Percentiles rank a stretch among this genome's conserved stretches.
phyloP scores from a whole-genome alignment of 1,284 basidiomycete genomes.

The Cryptococcus maquisensis region DNA sequence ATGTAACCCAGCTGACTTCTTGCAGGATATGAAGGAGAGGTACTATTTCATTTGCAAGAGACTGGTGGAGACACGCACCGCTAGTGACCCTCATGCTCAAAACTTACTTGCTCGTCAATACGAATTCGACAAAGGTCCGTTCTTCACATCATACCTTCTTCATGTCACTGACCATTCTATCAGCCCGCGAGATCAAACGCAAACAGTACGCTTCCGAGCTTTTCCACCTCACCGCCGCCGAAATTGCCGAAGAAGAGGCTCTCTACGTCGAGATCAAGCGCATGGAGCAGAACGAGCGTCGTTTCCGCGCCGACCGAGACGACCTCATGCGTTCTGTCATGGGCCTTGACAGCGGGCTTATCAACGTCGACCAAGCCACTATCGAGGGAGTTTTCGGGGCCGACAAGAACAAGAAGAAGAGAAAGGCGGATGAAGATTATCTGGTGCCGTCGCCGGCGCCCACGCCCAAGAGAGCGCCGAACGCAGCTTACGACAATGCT shows the following conservation, averaged over 20 bases:
- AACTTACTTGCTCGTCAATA: slow-evolving; percentile 65
- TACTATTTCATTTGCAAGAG: slow-evolving; percentile 91
- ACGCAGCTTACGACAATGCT: slow-evolving; percentile 20
- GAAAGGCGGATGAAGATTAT: slow-evolving; percentile 34
- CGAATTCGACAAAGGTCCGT: slow-evolving; percentile 74
- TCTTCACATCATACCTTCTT: background rate
- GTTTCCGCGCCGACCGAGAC: slow-evolving; percentile 84
- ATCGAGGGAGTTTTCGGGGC: slow-evolving; percentile 46
- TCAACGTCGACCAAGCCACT: slow-evolving; percentile 52
- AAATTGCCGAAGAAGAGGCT: slow-evolving; percentile 93
- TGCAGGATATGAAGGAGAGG: slow-evolving; percentile 85
- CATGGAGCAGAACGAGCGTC: slow-evolving; percentile 85
- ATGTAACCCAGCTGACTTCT: background rate
- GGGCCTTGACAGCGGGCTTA: slow-evolving; percentile 77
- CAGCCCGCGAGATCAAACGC: slow-evolving; percentile 81
- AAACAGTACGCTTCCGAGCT: slow-evolving; percentile 84
- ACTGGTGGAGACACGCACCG: slow-evolving; percentile 73
- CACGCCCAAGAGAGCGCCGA: slow-evolving; percentile 29
- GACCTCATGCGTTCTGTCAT: slow-evolving; percentile 79
- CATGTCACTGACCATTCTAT: slow-evolving; percentile 2
- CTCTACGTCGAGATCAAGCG: slow-evolving; percentile 91
- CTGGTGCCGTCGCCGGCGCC: slow-evolving; percentile 14
- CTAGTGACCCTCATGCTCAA: slow-evolving; percentile 70
- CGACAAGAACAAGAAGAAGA: slow-evolving; percentile 47
- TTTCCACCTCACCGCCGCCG: slow-evolving; percentile 77